Evolutionary conservation across 805 yeast genomes (phyloP).

Genomic region (Candida ascalaphidarum): DNA sequence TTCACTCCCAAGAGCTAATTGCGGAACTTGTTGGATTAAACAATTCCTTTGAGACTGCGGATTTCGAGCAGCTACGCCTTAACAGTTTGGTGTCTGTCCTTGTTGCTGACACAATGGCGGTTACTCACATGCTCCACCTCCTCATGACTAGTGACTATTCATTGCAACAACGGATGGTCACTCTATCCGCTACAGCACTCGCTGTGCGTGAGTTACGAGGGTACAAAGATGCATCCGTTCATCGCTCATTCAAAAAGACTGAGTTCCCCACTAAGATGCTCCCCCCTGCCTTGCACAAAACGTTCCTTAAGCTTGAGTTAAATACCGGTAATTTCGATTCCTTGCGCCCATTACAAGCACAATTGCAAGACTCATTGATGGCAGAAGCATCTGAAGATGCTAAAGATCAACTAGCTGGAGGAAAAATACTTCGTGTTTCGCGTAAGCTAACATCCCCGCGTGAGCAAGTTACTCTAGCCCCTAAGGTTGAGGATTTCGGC

Average conservation of each 20-base stretch:
- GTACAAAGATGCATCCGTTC: constrained; percentile 38
- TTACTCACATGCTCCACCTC: constrained; percentile 37
- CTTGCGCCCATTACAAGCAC: too few species aligned
- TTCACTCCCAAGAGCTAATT: constrained; percentile 48
- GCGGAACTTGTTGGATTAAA: constrained; percentile 42
- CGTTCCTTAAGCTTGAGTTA: too few species aligned
- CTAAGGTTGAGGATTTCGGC: constrained; percentile 20
- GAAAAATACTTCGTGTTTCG: constrained; percentile 37
- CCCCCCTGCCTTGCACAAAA: constrained; percentile 39
- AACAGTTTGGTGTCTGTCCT: constrained; percentile 58
- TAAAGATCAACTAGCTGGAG: constrained; percentile 23
- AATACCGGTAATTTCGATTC: too few species aligned
- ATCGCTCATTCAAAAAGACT: constrained; percentile 21
- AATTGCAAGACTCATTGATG: constrained; percentile 29
- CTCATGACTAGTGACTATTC: constrained; percentile 71
- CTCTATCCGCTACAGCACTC: constrained; percentile 61
- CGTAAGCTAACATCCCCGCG: constrained; percentile 16
- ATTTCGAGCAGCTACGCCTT: constrained; percentile 61
- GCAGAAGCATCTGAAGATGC: constrained; percentile 19
- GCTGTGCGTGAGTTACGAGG: constrained; percentile 71
- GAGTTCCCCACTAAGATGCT: constrained; percentile 32
- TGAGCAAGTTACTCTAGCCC: neutral
- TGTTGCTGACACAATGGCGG: constrained; percentile 36
- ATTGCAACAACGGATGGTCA: constrained; percentile 63
- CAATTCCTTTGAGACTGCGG: constrained; percentile 46